Conservation (phyloP, 139 green algal genomes). For the Micractinium sp. region DNA sequence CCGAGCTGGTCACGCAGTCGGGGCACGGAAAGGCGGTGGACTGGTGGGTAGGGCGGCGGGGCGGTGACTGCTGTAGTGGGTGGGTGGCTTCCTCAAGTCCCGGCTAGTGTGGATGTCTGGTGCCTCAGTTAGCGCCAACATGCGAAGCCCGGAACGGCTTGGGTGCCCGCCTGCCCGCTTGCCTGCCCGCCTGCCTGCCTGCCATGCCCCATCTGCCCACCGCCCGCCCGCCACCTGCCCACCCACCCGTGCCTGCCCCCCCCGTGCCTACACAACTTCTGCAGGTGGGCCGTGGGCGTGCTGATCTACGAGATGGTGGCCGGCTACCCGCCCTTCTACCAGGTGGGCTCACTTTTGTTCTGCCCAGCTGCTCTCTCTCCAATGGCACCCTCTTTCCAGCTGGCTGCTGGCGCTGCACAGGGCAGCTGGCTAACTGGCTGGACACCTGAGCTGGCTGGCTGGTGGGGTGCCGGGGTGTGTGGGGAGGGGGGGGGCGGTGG, state of each 20-base stretch:
- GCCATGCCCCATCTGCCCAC: not conserved
- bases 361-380: too few species aligned
- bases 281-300: constrained; percentile 91
- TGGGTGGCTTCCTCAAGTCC: too few species aligned
- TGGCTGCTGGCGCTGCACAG: too few species aligned
- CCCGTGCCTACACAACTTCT: too few species aligned
- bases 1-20: constrained; percentile 86
- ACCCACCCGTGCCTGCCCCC: not conserved
- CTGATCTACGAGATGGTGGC: constrained; percentile 91
- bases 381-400: too few species aligned
- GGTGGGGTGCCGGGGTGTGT: too few species aligned
- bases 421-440: too few species aligned
- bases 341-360: too few species aligned
- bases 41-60: constrained; percentile 64
- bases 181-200: not conserved
- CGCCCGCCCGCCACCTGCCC: not conserved
- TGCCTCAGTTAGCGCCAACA: too few species aligned
- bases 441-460: too few species aligned
- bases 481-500: too few species aligned
- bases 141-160: too few species aligned
- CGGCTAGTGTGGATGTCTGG: not conserved
- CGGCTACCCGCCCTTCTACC: constrained; percentile 87
- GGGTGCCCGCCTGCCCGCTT: not conserved
- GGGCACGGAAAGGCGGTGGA: constrained; percentile 86
- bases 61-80: not conserved